Evolutionary conservation across 192 early-diverging fungal species (phyloP), one percentile per base, ranked within the genome.

Genomic region (Umbelopsis isabellina): DNA sequence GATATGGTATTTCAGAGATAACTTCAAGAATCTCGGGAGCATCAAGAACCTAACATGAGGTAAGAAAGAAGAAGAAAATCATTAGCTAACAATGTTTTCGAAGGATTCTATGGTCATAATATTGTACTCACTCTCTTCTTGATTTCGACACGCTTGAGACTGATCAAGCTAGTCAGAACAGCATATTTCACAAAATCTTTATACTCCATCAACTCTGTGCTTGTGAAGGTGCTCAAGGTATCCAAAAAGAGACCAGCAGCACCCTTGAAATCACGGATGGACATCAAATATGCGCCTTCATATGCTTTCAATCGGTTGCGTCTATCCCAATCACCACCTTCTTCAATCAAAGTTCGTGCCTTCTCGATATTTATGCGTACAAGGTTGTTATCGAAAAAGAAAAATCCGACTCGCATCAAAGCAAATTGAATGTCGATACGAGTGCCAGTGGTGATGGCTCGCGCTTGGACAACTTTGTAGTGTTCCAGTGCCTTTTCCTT

Each of bases 311-410:
- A 87, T 51, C 98, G 88, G 84, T 99, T 99, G 69, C 98, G 89
- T 50, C 98, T 89, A 86, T 99, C 98, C 98, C 98, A 99, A 81
- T 99, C 98, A 25, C 98, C 98, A 51, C 97, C 96, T 83, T 98
- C 94, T 76, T 99, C 93, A 71, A 98, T 95, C 77, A 99, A 91
- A 84, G 67, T 84, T 70, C 87, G 91, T 18, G 88, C 90, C 65
- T 91, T 92, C 66, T 94, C 93, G 69, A 97, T 92, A 77, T 92
- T 94, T 2, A 84, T 76, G 69, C 82, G 84, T 58, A 96, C 92
- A 35, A 94, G 71, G 35, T 89, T 89, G 69, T 92, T 87, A 70
- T 96, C 93, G 66, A 88, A 82, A 82, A 91, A 94, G 79, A 99
- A 99, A 83, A 98, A 91, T 35, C 93, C 97, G 68, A 98, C 90